Evolutionary conservation across 441 rosid genomes (phyloP).

Genomic region (Syzygium syzygioides): DNA sequence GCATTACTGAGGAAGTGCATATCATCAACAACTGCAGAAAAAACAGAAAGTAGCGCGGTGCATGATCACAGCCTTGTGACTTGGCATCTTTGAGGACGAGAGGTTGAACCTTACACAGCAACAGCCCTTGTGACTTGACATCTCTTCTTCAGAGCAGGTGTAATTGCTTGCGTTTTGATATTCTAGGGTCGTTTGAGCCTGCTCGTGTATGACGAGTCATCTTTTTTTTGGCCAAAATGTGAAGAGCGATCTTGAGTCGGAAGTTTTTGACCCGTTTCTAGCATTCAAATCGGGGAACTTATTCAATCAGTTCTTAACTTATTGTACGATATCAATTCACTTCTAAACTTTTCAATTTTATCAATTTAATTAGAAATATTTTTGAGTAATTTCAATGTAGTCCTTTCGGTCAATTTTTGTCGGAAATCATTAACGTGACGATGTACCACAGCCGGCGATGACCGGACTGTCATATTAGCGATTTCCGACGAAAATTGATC

Average conservation of each 20-base stretch:
- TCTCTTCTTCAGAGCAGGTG: too few species aligned
- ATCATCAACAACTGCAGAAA: neutral
- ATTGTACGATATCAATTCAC: neutral
- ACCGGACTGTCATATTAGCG: rapidly evolving
- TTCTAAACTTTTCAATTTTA: rapidly evolving
- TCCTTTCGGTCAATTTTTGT: rapidly evolving
- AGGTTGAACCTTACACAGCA: too few species aligned
- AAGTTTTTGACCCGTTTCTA: neutral
- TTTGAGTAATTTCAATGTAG: neutral
- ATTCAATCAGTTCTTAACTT: neutral
- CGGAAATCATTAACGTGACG: rapidly evolving
- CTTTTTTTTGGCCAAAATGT: too few species aligned
- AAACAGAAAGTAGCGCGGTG: too few species aligned
- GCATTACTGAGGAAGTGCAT: neutral
- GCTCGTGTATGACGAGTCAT: too few species aligned
- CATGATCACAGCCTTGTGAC: too few species aligned
- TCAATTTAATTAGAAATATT: rapidly evolving
- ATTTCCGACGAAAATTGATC: neutral
- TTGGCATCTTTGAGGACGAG: too few species aligned
- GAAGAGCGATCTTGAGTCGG: neutral
- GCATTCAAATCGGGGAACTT: neutral
- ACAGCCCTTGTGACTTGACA: too few species aligned
- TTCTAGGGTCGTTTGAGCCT: too few species aligned
- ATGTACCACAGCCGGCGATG: rapidly evolving
- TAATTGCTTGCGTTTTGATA: too few species aligned